phyloP scores from a whole-genome alignment of 805 yeast genomes.

The Zygoascus biomembranicola region DNA sequence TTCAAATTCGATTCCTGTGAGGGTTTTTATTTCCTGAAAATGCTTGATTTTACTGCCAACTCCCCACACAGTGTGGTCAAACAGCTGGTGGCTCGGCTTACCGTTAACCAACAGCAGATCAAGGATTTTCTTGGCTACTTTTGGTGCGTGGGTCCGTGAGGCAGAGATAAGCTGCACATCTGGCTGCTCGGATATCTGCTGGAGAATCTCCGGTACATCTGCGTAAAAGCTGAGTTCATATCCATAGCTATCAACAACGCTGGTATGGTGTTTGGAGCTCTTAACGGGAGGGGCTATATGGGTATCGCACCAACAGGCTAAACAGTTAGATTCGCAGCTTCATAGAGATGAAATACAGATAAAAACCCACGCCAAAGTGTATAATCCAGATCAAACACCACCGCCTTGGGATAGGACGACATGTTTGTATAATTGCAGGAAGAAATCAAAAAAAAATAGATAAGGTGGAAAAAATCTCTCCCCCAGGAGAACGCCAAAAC shows the following conservation, averaged over 20 bases:
- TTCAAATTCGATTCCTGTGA: conserved; percentile 36
- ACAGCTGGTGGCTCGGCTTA: conserved; percentile 42
- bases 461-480: no score
- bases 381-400: conserved; percentile 69
- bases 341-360: background rate
- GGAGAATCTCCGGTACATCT: conserved; percentile 60
- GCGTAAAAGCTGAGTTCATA: conserved; percentile 48
- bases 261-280: conserved; percentile 26
- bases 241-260: conserved; percentile 47
- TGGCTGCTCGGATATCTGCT: conserved; percentile 39
- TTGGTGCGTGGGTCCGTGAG: conserved; percentile 71
- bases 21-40: conserved; percentile 41
- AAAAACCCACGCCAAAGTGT: conserved; percentile 60
- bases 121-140: conserved; percentile 60
- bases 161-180: conserved; percentile 56
- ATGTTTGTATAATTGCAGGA: background rate
- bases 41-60: conserved; percentile 47
- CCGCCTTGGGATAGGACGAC: conserved; percentile 36
- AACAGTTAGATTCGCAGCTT: conserved; percentile 1
- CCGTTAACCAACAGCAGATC: conserved; percentile 44
- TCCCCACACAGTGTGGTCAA: conserved; percentile 35
- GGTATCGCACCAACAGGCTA: conserved; percentile 66
- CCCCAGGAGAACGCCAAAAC: no score
- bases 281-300: conserved; percentile 53
- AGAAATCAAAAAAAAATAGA: no score